A percentile compares a stretch with the other conserved stretches of the same genome.
Evolutionary conservation across 1,284 basidiomycete genomes (phyloP).

Genomic region (Amylostereum chailletii): DNA sequence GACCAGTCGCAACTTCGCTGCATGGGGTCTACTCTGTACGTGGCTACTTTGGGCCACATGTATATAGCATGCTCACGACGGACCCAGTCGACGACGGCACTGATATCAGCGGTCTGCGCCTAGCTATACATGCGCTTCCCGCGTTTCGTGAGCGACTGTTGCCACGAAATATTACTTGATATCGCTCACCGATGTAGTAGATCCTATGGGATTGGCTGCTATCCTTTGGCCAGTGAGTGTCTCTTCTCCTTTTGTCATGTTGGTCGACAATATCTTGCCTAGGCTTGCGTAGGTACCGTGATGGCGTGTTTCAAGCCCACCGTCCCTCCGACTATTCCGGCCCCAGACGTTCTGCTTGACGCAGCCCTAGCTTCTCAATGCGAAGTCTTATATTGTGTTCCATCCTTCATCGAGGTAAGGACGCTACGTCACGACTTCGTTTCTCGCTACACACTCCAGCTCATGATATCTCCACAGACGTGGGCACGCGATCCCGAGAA

Average conservation of each 20-base stretch:
- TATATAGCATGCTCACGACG: neutral
- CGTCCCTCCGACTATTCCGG: too few species aligned
- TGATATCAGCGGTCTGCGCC: conserved; percentile 8
- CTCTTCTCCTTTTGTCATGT: too few species aligned
- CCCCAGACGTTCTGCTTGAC: too few species aligned
- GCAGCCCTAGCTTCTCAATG: conserved; percentile 9
- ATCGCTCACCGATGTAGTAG: conserved; percentile 15
- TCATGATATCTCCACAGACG: conserved; percentile 4
- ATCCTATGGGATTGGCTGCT: neutral
- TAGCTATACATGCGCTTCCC: conserved; percentile 15
- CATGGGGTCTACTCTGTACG: conserved; percentile 11
- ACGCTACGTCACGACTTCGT: neutral
- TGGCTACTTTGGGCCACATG: neutral
- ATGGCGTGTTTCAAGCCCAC: too few species aligned
- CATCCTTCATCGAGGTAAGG: conserved; percentile 19
- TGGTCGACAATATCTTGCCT: too few species aligned
- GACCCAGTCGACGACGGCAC: conserved; percentile 6
- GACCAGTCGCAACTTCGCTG: conserved; percentile 10
- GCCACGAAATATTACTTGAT: conserved; percentile 14
- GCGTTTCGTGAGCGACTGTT: conserved; percentile 15
- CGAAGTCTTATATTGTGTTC: conserved; percentile 16
- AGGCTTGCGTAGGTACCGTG: too few species aligned
- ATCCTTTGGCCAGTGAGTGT: too few species aligned
- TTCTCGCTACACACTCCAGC: neutral
- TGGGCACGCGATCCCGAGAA: conserved; percentile 15